Conservation (phyloP, 345 rosid genomes). For the Physaria fendleri region DNA sequence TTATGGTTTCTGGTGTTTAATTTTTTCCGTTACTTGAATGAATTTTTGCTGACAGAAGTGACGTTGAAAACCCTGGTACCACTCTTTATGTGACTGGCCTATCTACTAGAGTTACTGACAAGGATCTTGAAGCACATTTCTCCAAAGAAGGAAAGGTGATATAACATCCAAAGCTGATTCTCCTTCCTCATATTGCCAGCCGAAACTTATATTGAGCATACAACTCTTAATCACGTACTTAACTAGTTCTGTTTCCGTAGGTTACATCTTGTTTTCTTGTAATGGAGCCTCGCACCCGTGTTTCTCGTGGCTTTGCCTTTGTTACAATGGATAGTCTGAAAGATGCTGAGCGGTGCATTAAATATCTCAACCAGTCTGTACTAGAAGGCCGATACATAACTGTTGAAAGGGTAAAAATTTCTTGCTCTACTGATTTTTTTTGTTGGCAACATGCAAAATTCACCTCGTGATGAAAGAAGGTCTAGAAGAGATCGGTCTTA, state of each 20-base stretch:
- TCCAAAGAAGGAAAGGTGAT: conserved; percentile 96
- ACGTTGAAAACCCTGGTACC: conserved; percentile 54
- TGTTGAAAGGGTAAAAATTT: conserved; percentile 79
- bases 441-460: no score
- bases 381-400: conserved; percentile 94
- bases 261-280: conserved; percentile 92
- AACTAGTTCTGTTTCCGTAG: conserved; percentile 30
- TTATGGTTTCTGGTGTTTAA: not conserved
- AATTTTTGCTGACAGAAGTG: conserved; percentile 38
- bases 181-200: not conserved
- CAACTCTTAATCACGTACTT: not conserved
- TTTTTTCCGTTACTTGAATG: not conserved
- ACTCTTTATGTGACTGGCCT: conserved; percentile 94
- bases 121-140: conserved; percentile 89
- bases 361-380: conserved; percentile 93
- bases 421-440: conserved; percentile 2
- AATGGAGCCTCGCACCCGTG: conserved; percentile 86
- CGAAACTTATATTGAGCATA: not conserved
- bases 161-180: not conserved
- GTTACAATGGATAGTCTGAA: conserved; percentile 73
- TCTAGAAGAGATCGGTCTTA: conserved; percentile 80
- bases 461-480: conserved; percentile 73
- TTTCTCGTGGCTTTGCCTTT: conserved; percentile 97
- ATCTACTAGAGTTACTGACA: conserved; percentile 84
- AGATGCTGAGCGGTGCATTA: conserved; percentile 84